These are phyloP conservation scores for Wallacemonas collosoma DNA, from an alignment of 208 protist species.

Conservation along the genomic window DNA sequence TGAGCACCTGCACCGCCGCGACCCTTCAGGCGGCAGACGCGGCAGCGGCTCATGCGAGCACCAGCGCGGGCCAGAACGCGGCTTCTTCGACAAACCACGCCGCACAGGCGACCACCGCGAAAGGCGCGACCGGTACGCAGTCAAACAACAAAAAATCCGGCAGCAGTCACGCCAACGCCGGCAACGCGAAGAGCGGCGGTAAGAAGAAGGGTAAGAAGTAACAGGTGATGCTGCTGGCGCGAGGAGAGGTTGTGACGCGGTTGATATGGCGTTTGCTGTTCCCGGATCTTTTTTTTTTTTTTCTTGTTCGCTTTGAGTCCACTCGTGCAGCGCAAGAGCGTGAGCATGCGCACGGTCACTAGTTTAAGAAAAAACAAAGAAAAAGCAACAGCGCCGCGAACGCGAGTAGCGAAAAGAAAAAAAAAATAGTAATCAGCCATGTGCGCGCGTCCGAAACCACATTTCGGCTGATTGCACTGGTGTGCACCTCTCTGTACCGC, in stretches of 20 bases:
- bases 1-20: slow-evolving; percentile 49
- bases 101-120: not conserved
- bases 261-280: too few relatives aligned
- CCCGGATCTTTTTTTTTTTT: not conserved
- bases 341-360: too few relatives aligned
- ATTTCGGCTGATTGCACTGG: too few relatives aligned
- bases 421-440: not conserved
- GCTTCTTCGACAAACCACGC: not conserved
- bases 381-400: too few relatives aligned
- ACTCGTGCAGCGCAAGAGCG: too few relatives aligned
- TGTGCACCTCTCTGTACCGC: too few relatives aligned
- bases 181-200: slow-evolving; percentile 3
- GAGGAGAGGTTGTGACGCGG: too few relatives aligned
- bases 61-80: not conserved
- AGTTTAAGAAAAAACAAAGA: too few relatives aligned
- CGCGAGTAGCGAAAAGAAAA: not conserved
- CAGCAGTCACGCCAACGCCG: slow-evolving; percentile 26
- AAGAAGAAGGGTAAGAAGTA: slow-evolving; percentile 39
- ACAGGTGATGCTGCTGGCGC: not conserved
- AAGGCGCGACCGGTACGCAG: not conserved
- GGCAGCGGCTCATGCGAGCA: not conserved
- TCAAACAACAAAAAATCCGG: slow-evolving; percentile 2
- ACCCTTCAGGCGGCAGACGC: slow-evolving; percentile 4
- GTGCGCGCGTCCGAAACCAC: not conserved
- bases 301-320: not conserved